Evolutionary conservation across 495 filamentous ascomycete genomes (phyloP).

Genomic region (Penicillium riverlandense): DNA sequence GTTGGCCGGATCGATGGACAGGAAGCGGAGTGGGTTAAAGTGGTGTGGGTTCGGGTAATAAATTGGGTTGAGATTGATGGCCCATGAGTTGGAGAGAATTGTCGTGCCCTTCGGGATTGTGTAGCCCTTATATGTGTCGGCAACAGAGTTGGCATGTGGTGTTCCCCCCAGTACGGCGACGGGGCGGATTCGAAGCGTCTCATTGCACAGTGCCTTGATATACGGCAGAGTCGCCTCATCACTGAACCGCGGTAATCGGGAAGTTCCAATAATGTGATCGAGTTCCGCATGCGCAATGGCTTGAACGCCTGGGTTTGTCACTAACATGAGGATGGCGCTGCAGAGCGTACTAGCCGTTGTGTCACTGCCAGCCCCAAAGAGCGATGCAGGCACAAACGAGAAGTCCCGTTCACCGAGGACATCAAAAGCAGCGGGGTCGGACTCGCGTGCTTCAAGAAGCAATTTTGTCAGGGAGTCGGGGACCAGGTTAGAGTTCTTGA

Average conservation of each 20-base stretch:
- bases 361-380: conserved; percentile 56
- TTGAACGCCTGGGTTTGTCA: conserved; percentile 33
- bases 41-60: conserved; percentile 31
- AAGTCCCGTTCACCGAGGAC: conserved; percentile 30
- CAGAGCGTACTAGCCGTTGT: conserved; percentile 55
- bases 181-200: conserved; percentile 28
- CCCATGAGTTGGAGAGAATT: conserved; percentile 38
- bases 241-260: conserved; percentile 9
- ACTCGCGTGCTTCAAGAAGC: conserved; percentile 25
- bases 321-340: conserved; percentile 53
- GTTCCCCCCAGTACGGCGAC: conserved; percentile 31
- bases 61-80: conserved; percentile 33
- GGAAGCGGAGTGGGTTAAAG: conserved; percentile 38
- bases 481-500: conserved; percentile 3
- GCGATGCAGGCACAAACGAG: conserved; percentile 37
- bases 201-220: conserved; percentile 24
- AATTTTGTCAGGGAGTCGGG: conserved; percentile 22
- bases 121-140: conserved; percentile 44
- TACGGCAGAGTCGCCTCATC: conserved; percentile 22
- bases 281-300: conserved; percentile 42
- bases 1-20: conserved; percentile 9
- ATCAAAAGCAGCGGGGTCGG: conserved; percentile 24
- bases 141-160: conserved; percentile 45
- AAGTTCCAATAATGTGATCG: conserved; percentile 10
- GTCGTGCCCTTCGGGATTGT: conserved; percentile 38